These are phyloP conservation scores for Pyropia haitanensis DNA, from an alignment of 23 red algal genomes.

Conservation along the genomic window DNA sequence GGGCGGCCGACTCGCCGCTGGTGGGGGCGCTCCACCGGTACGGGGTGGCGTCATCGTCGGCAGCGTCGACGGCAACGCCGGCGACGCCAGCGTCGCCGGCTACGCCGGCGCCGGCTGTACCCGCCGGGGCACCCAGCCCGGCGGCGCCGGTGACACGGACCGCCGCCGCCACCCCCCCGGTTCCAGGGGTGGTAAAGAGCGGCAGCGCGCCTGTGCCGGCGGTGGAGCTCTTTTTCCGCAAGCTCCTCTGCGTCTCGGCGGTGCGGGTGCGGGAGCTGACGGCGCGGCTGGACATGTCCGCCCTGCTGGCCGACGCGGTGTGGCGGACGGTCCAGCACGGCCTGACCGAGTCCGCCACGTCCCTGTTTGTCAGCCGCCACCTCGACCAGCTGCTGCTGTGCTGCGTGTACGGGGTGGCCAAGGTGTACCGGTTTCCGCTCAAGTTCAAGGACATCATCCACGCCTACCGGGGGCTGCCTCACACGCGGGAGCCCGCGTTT, in stretches of 20 bases:
- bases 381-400: conserved; percentile 67
- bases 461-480: conserved; percentile 24
- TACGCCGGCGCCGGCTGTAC: background rate
- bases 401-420: conserved; percentile 60
- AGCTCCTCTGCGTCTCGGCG: conserved; percentile 29
- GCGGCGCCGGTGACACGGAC: background rate
- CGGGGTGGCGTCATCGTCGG: background rate
- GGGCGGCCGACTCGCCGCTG: conserved; percentile 37
- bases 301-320: conserved; percentile 18
- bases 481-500: conserved; percentile 29
- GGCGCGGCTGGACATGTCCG: conserved; percentile 22
- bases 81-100: background rate
- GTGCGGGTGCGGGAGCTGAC: conserved; percentile 39
- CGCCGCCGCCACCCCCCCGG: conserved; percentile 4
- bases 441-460: conserved; percentile 57
- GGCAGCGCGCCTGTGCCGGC: conserved; percentile 17
- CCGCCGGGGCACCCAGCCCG: background rate
- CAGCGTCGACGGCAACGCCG: background rate
- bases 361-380: conserved; percentile 58
- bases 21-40: conserved; percentile 8
- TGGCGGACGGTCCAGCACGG: conserved; percentile 52
- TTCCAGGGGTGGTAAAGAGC: conserved; percentile 8
- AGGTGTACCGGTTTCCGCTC: conserved; percentile 28
- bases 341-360: conserved; percentile 26
- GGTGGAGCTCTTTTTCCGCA: conserved; percentile 66